A percentile compares a stretch with the other conserved stretches of the same genome.
Conservation (phyloP, 768 basidiomycete species). For the Trametes cinnabarina region DNA sequence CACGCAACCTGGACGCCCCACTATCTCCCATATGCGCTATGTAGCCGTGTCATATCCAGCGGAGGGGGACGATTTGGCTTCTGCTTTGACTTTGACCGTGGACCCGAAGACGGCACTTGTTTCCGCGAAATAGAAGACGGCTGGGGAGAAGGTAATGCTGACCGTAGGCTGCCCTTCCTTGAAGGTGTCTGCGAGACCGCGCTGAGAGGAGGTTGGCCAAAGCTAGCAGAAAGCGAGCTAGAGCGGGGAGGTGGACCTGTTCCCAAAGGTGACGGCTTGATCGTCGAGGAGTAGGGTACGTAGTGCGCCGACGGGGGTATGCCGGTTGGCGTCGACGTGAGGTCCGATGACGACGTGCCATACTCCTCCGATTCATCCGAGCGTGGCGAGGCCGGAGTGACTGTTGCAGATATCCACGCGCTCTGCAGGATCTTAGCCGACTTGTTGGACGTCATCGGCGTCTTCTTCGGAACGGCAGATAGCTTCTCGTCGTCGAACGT, state of each 20-base stretch:
- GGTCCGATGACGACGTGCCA: constrained; percentile 13
- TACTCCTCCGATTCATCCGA: constrained; percentile 14
- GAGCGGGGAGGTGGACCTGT: constrained; percentile 14
- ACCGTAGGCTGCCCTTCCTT: constrained; percentile 3
- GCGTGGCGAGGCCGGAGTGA: constrained; percentile 17
- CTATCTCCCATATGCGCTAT: constrained; percentile 14
- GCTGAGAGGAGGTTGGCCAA: constrained; percentile 13
- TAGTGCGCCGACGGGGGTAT: constrained; percentile 18
- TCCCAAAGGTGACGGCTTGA: constrained; percentile 18
- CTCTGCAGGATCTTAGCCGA: constrained; percentile 18
- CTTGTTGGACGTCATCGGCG: constrained; percentile 15
- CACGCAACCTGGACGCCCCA: constrained; percentile 9
- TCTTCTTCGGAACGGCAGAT: constrained; percentile 8
- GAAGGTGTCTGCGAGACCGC: constrained; percentile 9
- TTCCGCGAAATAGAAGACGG: not conserved
- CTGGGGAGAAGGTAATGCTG: constrained; percentile 9
- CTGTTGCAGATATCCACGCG: constrained; percentile 18
- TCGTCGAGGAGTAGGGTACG: constrained; percentile 18
- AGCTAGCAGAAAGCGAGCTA: constrained; percentile 16
- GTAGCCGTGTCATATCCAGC: constrained; percentile 19
- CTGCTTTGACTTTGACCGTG: constrained; percentile 15
- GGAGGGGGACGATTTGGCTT: constrained; percentile 17
- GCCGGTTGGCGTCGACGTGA: constrained; percentile 18
- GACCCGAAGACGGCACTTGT: not conserved
- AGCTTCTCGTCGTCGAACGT: constrained; percentile 15